Percentiles rank a stretch among this genome's conserved stretches.
Evolutionary conservation across 2,329 filamentous ascomycete genomes (phyloP).

Genomic region (Ceratocystiopsis sp.): DNA sequence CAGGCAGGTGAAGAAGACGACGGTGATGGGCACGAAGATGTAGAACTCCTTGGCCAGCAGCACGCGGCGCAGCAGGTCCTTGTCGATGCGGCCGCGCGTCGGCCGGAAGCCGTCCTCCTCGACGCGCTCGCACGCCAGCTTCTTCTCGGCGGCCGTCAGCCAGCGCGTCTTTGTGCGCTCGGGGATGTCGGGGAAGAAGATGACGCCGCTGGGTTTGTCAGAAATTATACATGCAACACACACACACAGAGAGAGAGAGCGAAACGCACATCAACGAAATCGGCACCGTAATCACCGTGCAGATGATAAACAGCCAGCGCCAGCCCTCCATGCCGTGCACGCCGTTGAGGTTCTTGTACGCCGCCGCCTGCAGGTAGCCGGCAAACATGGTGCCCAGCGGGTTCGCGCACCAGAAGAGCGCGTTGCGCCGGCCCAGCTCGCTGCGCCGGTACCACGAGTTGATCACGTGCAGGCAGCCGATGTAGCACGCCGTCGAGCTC

Average conservation of each 20-base stretch:
- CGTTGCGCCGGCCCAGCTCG: slow-evolving; percentile 44
- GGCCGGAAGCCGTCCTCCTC: too few relatives aligned
- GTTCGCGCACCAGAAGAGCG: slow-evolving; percentile 39
- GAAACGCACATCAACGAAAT: too few relatives aligned
- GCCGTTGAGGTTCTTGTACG: slow-evolving; percentile 34
- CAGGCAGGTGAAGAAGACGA: slow-evolving; percentile 22
- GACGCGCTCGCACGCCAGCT: neutral
- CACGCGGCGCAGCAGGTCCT: too few relatives aligned
- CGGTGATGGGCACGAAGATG: slow-evolving; percentile 23
- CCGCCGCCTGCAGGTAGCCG: slow-evolving; percentile 29
- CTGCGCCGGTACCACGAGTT: slow-evolving; percentile 37
- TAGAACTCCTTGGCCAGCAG: slow-evolving; percentile 29
- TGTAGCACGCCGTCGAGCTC: slow-evolving; percentile 34
- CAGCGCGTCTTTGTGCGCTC: slow-evolving; percentile 21
- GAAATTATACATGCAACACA: too few relatives aligned
- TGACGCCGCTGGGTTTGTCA: slow-evolving; percentile 18
- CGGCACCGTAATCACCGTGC: slow-evolving; percentile 33
- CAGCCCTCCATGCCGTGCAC: slow-evolving; percentile 30
- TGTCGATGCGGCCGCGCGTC: too few relatives aligned
- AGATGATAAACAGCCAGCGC: slow-evolving; percentile 39
- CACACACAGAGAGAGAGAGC: too few relatives aligned
- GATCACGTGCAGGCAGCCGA: slow-evolving; percentile 29
- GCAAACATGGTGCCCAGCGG: slow-evolving; percentile 20
- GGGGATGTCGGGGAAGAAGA: slow-evolving; percentile 24
- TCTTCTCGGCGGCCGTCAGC: slow-evolving; percentile 18